Conservation (phyloP, 441 rosid genomes). For the Macaranga tanarius region DNA sequence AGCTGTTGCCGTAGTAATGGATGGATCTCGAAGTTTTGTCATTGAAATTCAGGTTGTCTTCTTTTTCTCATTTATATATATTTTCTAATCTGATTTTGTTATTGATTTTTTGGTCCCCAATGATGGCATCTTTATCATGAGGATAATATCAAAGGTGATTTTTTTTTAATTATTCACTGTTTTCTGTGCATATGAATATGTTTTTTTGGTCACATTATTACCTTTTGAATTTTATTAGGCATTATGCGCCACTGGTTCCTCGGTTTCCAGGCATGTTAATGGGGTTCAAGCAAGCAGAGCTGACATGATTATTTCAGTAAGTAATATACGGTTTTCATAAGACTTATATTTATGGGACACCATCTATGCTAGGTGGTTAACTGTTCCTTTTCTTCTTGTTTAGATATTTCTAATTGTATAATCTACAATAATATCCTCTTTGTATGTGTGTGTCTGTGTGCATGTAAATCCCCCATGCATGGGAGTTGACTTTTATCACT, state of each 20-base stretch:
- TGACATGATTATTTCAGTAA: conserved; percentile 88
- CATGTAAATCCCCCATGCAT: no score
- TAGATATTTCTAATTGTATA: not conserved
- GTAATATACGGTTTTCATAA: conserved; percentile 25
- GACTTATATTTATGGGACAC: conserved; percentile 5
- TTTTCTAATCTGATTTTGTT: no score
- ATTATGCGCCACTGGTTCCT: conserved; percentile 63
- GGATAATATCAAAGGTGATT: no score
- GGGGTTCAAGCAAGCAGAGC: conserved; percentile 83
- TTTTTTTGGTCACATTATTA: not conserved
- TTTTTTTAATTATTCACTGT: not conserved
- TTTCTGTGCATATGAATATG: not conserved
- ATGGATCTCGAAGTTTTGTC: conserved; percentile 68
- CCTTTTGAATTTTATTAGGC: conserved; percentile 47
- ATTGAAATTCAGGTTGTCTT: no score
- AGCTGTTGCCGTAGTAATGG: conserved; percentile 89
- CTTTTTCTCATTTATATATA: no score
- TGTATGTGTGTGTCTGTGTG: no score
- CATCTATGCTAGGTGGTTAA: not conserved
- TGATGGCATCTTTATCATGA: no score
- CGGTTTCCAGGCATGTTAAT: conserved; percentile 66
- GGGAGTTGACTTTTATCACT: no score
- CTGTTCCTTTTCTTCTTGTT: not conserved
- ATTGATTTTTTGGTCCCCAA: no score
- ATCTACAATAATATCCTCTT: no score